Percentiles rank a stretch among this genome's conserved stretches.
Evolutionary conservation across 306 rosid species (phyloP).

Genomic region (Aeschynomene evenia): DNA sequence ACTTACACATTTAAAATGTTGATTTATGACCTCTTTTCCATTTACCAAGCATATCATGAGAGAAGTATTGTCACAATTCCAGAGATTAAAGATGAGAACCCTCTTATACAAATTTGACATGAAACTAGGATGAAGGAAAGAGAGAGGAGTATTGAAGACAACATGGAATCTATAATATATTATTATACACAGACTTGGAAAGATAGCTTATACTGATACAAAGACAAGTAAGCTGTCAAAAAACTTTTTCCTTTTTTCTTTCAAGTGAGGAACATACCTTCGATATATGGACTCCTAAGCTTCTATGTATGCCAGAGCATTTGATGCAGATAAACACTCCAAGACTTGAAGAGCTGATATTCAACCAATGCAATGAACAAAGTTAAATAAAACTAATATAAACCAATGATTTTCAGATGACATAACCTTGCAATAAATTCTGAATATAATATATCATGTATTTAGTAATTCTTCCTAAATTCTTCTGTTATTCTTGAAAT

Average conservation of each 20-base stretch:
- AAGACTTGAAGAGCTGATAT: constrained; percentile 64
- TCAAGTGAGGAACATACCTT: constrained; percentile 54
- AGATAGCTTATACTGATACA: neutral
- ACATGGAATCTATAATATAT: neutral
- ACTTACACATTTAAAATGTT: neutral
- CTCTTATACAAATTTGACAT: neutral
- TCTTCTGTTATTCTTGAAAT: neutral
- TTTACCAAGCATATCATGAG: neutral
- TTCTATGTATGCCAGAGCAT: constrained; percentile 94
- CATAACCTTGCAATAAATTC: constrained; percentile 1
- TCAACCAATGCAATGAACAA: constrained; percentile 20
- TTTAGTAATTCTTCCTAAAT: neutral
- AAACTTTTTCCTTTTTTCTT: neutral
- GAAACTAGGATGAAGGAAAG: neutral
- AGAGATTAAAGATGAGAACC: neutral
- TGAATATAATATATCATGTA: neutral
- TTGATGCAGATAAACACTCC: constrained; percentile 91
- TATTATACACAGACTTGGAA: neutral
- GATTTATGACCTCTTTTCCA: neutral
- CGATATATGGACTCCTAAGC: constrained; percentile 92
- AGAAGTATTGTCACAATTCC: neutral
- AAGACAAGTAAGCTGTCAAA: neutral
- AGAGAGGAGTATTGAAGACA: neutral
- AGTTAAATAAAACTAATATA: constrained; percentile 10
- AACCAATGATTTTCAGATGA: constrained; percentile 20